Evolutionary conservation across 352 stramenopile species (phyloP), one percentile per base, ranked within the genome.

Genomic region (Halophytophthora batemanensis): DNA sequence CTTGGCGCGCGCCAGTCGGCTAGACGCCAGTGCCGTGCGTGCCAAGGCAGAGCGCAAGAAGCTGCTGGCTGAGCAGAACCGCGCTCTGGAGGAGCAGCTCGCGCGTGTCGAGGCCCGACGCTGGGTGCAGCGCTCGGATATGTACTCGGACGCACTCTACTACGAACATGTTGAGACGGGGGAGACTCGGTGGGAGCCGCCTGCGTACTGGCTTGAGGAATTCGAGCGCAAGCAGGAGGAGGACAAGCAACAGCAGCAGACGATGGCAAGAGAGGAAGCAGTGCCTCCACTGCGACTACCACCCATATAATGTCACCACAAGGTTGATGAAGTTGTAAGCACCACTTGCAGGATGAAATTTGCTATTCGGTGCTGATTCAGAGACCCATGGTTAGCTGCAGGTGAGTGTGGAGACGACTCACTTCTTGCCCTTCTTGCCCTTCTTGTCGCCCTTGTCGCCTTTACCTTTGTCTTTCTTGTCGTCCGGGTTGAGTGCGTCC

Each of bases 61-160:
- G n/a, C 21, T 67, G 8, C 57, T 89, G 0, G 75, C 78, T 12
- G 45, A 60, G 45, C 74, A 87, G 44, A 89, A 87, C 41, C 50
- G 43, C 2, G 52, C 52, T n/a, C 55, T 85, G 3, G 60, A 82
- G 17, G 72, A 87, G 48, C 54, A 86, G 34, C 48, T 89, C 13
- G 56, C 46, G 6, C 66, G 69, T 0, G 33, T 76, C 0, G 73
- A 87, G 35, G 78, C 78, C 17, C 49, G 61, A 21, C 74, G 64
- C 8, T 89, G 78, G 78, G 56, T 69, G 3, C 50, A 70, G 37
- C 68, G 72, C 11, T 63, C 77, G 1, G 77, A 89, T 36, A 71
- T 78, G 62, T 89, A 89, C 55, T 82, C 75, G 12, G 78, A 89
- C 44, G 70, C 55, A 3, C 59, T 86, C 8, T 89, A 86, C 60